A percentile compares a stretch with the other conserved stretches of the same genome.
Evolutionary conservation across 2,329 filamentous ascomycete species (phyloP).

Genomic region (Colletotrichum brevisporum): DNA sequence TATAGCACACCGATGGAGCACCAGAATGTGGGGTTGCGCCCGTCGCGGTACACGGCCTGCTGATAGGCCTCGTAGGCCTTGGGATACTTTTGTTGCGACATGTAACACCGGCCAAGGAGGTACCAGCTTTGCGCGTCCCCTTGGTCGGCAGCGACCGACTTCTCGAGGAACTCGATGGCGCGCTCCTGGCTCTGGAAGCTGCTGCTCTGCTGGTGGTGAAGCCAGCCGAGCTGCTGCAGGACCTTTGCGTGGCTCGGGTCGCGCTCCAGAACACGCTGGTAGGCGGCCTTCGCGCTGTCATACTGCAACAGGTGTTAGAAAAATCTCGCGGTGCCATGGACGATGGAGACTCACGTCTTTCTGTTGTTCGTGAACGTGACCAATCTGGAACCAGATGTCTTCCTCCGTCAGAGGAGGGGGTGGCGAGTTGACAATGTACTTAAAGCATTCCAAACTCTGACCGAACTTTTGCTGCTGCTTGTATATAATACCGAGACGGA

Average conservation of each 20-base stretch:
- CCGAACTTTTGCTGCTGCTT: constrained; percentile 97
- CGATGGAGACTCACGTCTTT: constrained; percentile 83
- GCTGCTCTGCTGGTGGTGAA: constrained; percentile 96
- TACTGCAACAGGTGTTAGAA: constrained; percentile 72
- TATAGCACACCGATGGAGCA: constrained; percentile 99
- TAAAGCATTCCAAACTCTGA: constrained; percentile 98
- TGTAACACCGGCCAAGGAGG: constrained; percentile 95
- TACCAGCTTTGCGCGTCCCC: constrained; percentile 99
- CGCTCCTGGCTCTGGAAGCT: constrained; percentile 94
- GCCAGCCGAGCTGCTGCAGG: constrained; percentile 95
- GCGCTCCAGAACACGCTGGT: constrained; percentile 91
- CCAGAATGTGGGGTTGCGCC: constrained; percentile 98
- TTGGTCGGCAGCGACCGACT: constrained; percentile 94
- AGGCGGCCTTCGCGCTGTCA: constrained; percentile 92
- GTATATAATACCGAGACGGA: constrained; percentile 98
- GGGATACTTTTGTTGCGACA: constrained; percentile 99
- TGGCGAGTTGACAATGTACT: constrained; percentile 95
- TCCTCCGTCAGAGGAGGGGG: constrained; percentile 94
- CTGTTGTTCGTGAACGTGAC: constrained; percentile 98
- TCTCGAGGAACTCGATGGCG: constrained; percentile 96
- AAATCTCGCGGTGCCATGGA: not conserved
- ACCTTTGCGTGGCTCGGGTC: constrained; percentile 98
- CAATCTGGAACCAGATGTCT: constrained; percentile 99
- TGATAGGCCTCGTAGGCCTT: constrained; percentile 99
- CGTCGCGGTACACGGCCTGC: constrained; percentile 97